Percentiles rank a stretch among this genome's conserved stretches.
Conservation (phyloP, 169 alveolate species). For the Eimeria zaria region DNA sequence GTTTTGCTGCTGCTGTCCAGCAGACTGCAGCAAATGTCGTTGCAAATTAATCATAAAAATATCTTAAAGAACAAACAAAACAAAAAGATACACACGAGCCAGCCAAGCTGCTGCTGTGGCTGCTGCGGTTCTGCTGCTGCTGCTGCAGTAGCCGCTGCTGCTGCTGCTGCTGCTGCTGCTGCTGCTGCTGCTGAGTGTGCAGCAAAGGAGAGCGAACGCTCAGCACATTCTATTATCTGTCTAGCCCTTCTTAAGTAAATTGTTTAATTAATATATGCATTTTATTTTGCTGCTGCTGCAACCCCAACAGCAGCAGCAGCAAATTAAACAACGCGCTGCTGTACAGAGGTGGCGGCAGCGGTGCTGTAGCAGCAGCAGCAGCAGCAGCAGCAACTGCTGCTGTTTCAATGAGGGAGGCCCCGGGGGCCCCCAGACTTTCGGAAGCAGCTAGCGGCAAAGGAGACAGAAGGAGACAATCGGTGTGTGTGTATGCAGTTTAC, state of each 20-base stretch:
- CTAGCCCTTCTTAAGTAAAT: background rate
- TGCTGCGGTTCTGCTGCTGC: background rate
- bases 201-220: background rate
- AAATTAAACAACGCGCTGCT: background rate
- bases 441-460: background rate
- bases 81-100: background rate
- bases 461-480: background rate
- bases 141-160: background rate
- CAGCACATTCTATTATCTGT: background rate
- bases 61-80: background rate
- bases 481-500: background rate
- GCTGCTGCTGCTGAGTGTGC: conserved; percentile 19
- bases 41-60: background rate
- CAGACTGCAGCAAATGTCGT: background rate
- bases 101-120: background rate
- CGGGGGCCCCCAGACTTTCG: background rate
- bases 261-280: background rate
- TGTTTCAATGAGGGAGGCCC: conserved; percentile 2
- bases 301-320: background rate
- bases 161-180: conserved; percentile 2
- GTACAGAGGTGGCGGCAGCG: conserved; percentile 7
- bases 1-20: background rate
- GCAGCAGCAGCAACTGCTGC: conserved; percentile 43
- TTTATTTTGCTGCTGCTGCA: background rate
- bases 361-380: background rate